Evolutionary conservation across 352 stramenopile species (phyloP).

Genomic region (Globisporangium spiculum): DNA sequence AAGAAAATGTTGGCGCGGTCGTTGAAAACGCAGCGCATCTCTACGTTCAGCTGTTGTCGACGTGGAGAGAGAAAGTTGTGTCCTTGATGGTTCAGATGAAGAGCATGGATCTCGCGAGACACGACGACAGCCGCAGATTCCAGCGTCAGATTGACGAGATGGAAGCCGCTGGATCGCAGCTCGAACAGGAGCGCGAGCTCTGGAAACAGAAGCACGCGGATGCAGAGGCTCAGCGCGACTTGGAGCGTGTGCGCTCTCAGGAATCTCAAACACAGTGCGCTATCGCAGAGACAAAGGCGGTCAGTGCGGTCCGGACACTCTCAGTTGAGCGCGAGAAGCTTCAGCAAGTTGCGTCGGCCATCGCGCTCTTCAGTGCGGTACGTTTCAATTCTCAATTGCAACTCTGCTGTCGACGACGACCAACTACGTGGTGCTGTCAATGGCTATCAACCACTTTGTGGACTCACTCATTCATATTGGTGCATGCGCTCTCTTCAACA

Average conservation of each 20-base stretch:
- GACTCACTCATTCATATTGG: no score
- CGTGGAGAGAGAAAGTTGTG: constrained; percentile 63
- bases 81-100: constrained; percentile 56
- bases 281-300: constrained; percentile 36
- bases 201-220: constrained; percentile 55
- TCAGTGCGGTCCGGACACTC: constrained; percentile 49
- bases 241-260: constrained; percentile 35
- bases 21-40: constrained; percentile 21
- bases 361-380: constrained; percentile 46
- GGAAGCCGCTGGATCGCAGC: constrained; percentile 14
- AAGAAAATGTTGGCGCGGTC: not conserved
- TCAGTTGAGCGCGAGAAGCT: constrained; percentile 45
- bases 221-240: constrained; percentile 56
- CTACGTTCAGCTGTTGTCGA: constrained; percentile 34
- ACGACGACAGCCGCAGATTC: constrained; percentile 13
- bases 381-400: not conserved
- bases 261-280: constrained; percentile 27
- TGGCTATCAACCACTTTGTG: no score
- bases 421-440: not conserved
- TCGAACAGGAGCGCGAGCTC: constrained; percentile 35
- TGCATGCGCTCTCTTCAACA: not conserved
- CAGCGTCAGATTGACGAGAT: constrained; percentile 15
- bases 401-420: no score
- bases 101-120: constrained; percentile 28
- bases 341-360: constrained; percentile 35